Conservation (phyloP, 2,329 filamentous ascomycete species). For the Pseudocercospora pini-densiflorae region DNA sequence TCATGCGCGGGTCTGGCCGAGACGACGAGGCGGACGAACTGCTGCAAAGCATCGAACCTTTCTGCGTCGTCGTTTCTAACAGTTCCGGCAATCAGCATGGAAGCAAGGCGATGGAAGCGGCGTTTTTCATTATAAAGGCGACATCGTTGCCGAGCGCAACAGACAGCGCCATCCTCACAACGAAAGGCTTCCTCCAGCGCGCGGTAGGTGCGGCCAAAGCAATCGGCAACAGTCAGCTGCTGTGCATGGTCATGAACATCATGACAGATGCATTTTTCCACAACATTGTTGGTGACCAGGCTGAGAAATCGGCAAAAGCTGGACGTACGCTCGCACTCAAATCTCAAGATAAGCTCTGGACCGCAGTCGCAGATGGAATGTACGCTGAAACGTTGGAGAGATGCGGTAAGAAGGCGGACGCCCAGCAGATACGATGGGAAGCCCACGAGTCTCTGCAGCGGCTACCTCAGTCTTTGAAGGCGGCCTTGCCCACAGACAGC, state of each 20-base stretch:
- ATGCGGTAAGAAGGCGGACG: slow-evolving; percentile 56
- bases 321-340: slow-evolving; percentile 62
- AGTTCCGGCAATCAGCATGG: slow-evolving; percentile 67
- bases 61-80: slow-evolving; percentile 72
- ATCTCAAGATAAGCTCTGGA: slow-evolving; percentile 43
- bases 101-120: slow-evolving; percentile 76
- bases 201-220: slow-evolving; percentile 72
- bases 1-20: slow-evolving; percentile 47
- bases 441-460: slow-evolving; percentile 28
- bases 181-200: slow-evolving; percentile 76
- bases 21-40: slow-evolving; percentile 60
- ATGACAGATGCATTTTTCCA: slow-evolving; percentile 85
- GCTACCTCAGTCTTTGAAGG: slow-evolving; percentile 28
- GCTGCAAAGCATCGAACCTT: slow-evolving; percentile 67
- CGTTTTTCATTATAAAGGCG: slow-evolving; percentile 76
- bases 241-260: slow-evolving; percentile 81
- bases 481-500: slow-evolving; percentile 14
- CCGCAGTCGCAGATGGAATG: slow-evolving; percentile 76
- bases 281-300: slow-evolving; percentile 70
- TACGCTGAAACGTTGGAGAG: slow-evolving; percentile 75
- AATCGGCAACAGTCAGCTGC: slow-evolving; percentile 75
- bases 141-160: slow-evolving; percentile 53
- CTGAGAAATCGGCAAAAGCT: slow-evolving; percentile 55
- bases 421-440: slow-evolving; percentile 30
- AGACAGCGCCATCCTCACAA: slow-evolving; percentile 67